These are phyloP conservation scores for Fonsecaea nubica DNA, from an alignment of 2,329 filamentous ascomycete genomes.

Conservation along the genomic window DNA sequence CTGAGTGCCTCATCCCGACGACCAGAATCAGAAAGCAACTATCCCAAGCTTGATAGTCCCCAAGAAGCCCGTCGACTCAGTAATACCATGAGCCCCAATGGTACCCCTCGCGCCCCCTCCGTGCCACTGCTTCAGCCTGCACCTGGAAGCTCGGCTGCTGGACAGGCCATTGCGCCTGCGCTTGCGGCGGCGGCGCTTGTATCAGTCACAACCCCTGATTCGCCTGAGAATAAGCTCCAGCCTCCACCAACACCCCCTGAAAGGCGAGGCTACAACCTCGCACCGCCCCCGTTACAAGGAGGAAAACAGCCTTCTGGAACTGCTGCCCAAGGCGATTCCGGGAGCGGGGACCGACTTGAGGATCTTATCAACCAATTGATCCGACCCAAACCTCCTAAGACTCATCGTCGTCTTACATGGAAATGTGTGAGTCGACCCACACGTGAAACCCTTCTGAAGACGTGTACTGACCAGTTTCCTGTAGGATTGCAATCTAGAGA, in stretches of 20 bases:
- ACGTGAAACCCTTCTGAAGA: not conserved
- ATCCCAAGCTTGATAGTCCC: slow-evolving; percentile 33
- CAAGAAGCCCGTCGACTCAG: slow-evolving; percentile 32
- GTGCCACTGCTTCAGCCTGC: slow-evolving; percentile 26
- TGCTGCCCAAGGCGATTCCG: slow-evolving; percentile 22
- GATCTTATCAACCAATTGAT: slow-evolving; percentile 41
- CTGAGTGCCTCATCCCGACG: slow-evolving; percentile 33
- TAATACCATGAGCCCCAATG: slow-evolving; percentile 34
- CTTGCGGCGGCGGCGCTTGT: slow-evolving; percentile 17
- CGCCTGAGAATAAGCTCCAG: slow-evolving; percentile 30
- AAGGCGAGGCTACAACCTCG: slow-evolving; percentile 38
- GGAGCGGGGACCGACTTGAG: slow-evolving; percentile 38
- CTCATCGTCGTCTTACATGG: slow-evolving; percentile 39
- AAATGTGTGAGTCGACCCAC: slow-evolving; percentile 38
- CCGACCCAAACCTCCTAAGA: slow-evolving; percentile 39
- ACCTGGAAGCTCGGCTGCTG: slow-evolving; percentile 12
- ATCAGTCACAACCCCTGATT: slow-evolving; percentile 23
- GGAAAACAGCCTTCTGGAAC: slow-evolving; percentile 23
- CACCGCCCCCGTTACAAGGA: slow-evolving; percentile 34
- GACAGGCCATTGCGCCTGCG: slow-evolving; percentile 21
- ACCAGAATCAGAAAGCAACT: slow-evolving; percentile 31
- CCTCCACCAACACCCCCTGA: slow-evolving; percentile 31
- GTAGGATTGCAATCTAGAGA: slow-evolving; percentile 39
- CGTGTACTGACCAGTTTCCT: slow-evolving; percentile 12
- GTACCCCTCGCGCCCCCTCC: slow-evolving; percentile 33